Base-by-base conservation (phyloP, 2,329 filamentous ascomycete species). In the Elsinoe fawcettii region DNA sequence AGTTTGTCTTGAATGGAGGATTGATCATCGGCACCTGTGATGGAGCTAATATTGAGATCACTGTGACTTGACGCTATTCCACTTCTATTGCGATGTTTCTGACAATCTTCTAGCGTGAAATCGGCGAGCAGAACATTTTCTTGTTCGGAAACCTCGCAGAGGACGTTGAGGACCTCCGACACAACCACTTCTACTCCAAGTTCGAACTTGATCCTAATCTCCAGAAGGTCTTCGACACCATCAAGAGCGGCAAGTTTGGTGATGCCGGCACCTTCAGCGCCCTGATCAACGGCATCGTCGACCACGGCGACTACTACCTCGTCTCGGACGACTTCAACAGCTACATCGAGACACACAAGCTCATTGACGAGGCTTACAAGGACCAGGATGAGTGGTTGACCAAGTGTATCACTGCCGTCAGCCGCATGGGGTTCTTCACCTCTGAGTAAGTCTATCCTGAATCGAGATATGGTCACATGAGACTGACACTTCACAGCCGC, bases 11-110 rank as follows among this genome's bases (percentile, higher is more conserved):
- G 67, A 99, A 97, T 67, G 93, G 93, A 62, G 93, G 93, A 62
- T 78, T 99, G 60, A 95, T 99, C 67, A 99, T 99, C 65, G 93
- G 93, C 65, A 99, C 93, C 18, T 96, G 92, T 70, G 93, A 99
- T 67, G 93, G 93, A 69, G 93, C 93, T 62, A 99, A 99, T 69
- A 90, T 93, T 32, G 67, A 79, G 80, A 86, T 78, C 20, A 44
- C 41, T 22, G 22, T 23, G 9, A 12, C 5, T 44, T 23, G 16
- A 6, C 18, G 18, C 18, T 56, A 22, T 25, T 47, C 11, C 11
- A 16, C 34, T 11, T 16, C 57, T 25, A 60, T 18, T 47, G 34
- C 49, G 8, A 23, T 55, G 22, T 20, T 47, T 7, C 55, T 49
- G 44, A 46, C 23, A 51, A 96, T 77, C 97, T 30, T 97, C 69